Conservation (phyloP, 169 alveolate genomes). For the Cryptosporidium tyzzeri region DNA sequence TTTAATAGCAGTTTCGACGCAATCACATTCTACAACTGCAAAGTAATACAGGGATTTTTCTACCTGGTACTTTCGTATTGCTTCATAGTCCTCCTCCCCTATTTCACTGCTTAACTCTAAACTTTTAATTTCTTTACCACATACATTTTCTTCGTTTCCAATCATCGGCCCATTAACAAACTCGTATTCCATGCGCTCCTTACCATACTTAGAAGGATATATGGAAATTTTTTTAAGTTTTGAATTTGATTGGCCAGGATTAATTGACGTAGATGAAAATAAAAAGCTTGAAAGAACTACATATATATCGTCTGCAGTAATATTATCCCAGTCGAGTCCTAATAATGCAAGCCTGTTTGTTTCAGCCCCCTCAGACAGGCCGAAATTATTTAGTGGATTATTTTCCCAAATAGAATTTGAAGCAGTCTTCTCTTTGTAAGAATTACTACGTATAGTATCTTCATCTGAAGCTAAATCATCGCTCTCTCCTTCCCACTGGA, state of each 20-base stretch:
- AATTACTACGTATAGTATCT: background rate
- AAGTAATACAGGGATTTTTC: conserved; percentile 91
- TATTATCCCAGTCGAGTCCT: conserved; percentile 97
- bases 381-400: conserved; percentile 63
- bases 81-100: conserved; percentile 81
- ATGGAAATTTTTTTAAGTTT: conserved; percentile 90
- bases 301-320: conserved; percentile 93
- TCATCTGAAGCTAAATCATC: conserved; percentile 16
- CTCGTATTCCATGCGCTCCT: conserved; percentile 92
- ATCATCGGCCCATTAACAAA: conserved; percentile 91
- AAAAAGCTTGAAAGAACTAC: conserved; percentile 91
- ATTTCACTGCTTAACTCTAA: conserved; percentile 20
- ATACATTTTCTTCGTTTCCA: conserved; percentile 61
- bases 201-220: conserved; percentile 94
- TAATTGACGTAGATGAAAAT: conserved; percentile 77
- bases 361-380: conserved; percentile 84
- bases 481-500: conserved; percentile 77
- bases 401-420: conserved; percentile 51
- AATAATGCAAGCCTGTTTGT: conserved; percentile 93
- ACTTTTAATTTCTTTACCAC: conserved; percentile 55
- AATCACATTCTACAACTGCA: conserved; percentile 93
- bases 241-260: conserved; percentile 84
- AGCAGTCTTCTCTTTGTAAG: background rate
- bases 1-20: conserved; percentile 89
- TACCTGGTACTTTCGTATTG: conserved; percentile 80